Percentiles rank a stretch among this genome's conserved stretches.
Conservation (phyloP, 306 rosid species). For the Sicyos edulis region DNA sequence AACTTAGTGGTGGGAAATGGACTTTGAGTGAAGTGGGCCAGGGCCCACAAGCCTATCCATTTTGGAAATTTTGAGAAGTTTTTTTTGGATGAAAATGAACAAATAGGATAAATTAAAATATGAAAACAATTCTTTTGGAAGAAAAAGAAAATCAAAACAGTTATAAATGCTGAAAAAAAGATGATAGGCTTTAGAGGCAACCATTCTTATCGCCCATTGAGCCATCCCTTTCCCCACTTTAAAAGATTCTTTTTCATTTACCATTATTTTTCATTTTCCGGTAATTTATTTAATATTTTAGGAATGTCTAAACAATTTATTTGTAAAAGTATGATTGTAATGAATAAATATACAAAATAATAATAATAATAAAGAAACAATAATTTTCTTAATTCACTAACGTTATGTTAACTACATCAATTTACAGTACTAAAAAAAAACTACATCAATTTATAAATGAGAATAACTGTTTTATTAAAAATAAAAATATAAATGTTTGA, state of each 20-base stretch:
- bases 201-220: not conserved
- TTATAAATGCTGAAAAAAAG: not conserved
- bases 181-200: not conserved
- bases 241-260: not conserved
- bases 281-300: not conserved
- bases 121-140: not conserved
- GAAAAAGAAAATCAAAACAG: not conserved
- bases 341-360: no score
- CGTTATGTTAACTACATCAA: no score
- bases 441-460: no score
- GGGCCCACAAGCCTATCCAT: slow-evolving; percentile 16
- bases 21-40: slow-evolving; percentile 2
- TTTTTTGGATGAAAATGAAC: slow-evolving; percentile 8
- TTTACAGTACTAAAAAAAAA: no score
- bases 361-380: no score
- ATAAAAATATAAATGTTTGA: no score
- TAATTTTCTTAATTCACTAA: no score
- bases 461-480: no score
- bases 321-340: not conserved
- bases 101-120: not conserved
- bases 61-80: not conserved
- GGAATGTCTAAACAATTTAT: not conserved
- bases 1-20: not conserved
- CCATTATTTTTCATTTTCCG: not conserved
- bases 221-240: not conserved